Evolutionary conservation across 352 stramenopile species (phyloP), one percentile per base, ranked within the genome.

Genomic region (Globisporangium sylvaticum): DNA sequence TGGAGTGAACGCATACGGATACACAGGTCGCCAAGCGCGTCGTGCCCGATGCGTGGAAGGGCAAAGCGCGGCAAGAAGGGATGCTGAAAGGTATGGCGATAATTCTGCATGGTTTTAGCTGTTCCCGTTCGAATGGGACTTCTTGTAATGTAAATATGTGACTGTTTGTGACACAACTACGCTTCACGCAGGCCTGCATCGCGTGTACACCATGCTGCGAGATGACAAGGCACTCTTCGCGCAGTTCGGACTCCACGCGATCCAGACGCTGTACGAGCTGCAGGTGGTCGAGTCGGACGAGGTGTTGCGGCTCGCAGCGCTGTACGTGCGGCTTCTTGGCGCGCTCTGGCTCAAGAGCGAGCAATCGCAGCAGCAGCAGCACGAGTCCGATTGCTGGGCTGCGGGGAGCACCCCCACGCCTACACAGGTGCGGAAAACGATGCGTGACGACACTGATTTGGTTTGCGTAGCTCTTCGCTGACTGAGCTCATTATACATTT

Each of bases 231-330:
- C 63, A 52, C 61, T 73, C 50, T 78, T 79, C 39, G 37, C 27
- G 12, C 42, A 62, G n/a, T 37, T 75, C 42, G 71, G 73, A 3
- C 58, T 91, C 37, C 82, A 91, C 66, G 75, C 81, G 18, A 89
- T 91, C 34, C 83, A 87, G 58, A 74, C 68, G 48, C 74, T 92
- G n/a, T 83, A 81, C 64, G 81, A 92, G 59, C 76, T 94, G 20
- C 77, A 89, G 65, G 29, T 62, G 3, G 68, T 90, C 46, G 87
- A 91, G 52, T 72, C 72, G 1, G 76, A 68, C 4, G 75, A 90
- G 31, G 69, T 83, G 31, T 58, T 76, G 58, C 76, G 74, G 14
- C 58, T 88, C 31, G 65, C 80, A 2, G 68, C 71, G 50, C 83
- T 90, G 37, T 91, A 90, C 67, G 74, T 76, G 56, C 74, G 87